A percentile compares a stretch with the other conserved stretches of the same genome.
Evolutionary conservation across 2,329 filamentous ascomycete genomes (phyloP).

Genomic region (Aspergillus aculeatinus): DNA sequence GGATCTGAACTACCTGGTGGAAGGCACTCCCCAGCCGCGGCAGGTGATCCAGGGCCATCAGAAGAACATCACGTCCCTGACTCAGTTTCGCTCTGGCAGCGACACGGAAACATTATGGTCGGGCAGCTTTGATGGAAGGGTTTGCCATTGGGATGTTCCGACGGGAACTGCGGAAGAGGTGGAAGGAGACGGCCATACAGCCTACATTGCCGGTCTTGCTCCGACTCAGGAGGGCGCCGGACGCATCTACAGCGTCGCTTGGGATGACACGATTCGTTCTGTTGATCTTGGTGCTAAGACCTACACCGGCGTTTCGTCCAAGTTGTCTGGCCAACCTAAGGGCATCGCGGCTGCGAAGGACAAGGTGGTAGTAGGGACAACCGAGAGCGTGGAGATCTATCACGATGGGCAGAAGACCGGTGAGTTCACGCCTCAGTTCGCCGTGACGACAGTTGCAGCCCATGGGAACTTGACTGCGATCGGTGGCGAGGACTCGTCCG

Average conservation of each 20-base stretch:
- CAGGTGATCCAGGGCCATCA: conserved; percentile 82
- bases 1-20: conserved; percentile 82
- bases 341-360: conserved; percentile 60
- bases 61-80: conserved; percentile 82
- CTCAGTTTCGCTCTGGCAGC: conserved; percentile 51
- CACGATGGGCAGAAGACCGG: conserved; percentile 60
- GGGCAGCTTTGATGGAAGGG: conserved; percentile 86
- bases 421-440: conserved; percentile 60
- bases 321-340: conserved; percentile 78
- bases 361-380: conserved; percentile 59
- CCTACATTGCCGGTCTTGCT: conserved; percentile 78
- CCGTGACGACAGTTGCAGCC: conserved; percentile 71
- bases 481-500: conserved; percentile 70
- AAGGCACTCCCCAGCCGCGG: conserved; percentile 67
- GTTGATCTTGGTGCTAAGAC: conserved; percentile 72
- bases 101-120: conserved; percentile 69
- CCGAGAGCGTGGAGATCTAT: conserved; percentile 59
- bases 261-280: conserved; percentile 87
- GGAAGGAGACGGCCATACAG: conserved; percentile 79
- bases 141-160: conserved; percentile 78
- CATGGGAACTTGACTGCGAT: conserved; percentile 68
- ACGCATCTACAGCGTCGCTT: conserved; percentile 80
- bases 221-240: conserved; percentile 51
- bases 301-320: conserved; percentile 67
- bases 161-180: conserved; percentile 68